A percentile compares a stretch with the other conserved stretches of the same genome.
These are phyloP conservation scores for Diversispora eburnea DNA, from an alignment of 192 early-diverging fungal genomes.

Conservation along the genomic window DNA sequence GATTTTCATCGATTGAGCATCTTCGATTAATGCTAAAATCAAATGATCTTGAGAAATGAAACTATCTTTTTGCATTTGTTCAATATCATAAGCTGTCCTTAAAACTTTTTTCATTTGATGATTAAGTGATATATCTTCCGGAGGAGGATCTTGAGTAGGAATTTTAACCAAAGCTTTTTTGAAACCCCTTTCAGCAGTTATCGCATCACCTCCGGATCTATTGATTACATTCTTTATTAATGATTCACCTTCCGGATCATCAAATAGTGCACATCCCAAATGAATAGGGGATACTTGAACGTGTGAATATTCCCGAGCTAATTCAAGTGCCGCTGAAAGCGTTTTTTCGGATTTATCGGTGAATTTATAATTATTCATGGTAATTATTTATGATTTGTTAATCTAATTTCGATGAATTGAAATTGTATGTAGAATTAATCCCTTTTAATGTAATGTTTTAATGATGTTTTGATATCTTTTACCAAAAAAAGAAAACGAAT, in stretches of 20 bases:
- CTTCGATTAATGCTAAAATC: constrained; percentile 77
- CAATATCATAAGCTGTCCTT: constrained; percentile 70
- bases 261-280: constrained; percentile 73
- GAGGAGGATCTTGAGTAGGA: constrained; percentile 84
- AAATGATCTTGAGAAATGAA: constrained; percentile 87
- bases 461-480: no score
- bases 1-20: constrained; percentile 54
- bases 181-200: constrained; percentile 69
- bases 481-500: no score
- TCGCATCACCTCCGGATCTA: constrained; percentile 81
- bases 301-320: constrained; percentile 74
- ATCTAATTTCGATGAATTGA: not conserved
- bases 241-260: constrained; percentile 76
- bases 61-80: constrained; percentile 85
- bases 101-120: constrained; percentile 61
- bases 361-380: constrained; percentile 64
- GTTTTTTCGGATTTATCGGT: constrained; percentile 84
- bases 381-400: not conserved
- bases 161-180: constrained; percentile 75
- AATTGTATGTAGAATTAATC: not conserved
- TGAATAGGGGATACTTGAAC: constrained; percentile 79
- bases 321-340: constrained; percentile 56
- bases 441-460: no score
- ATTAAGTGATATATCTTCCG: constrained; percentile 64
- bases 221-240: constrained; percentile 73